Conservation (phyloP, 1,284 basidiomycete species). For the Spongiforma sp. region DNA sequence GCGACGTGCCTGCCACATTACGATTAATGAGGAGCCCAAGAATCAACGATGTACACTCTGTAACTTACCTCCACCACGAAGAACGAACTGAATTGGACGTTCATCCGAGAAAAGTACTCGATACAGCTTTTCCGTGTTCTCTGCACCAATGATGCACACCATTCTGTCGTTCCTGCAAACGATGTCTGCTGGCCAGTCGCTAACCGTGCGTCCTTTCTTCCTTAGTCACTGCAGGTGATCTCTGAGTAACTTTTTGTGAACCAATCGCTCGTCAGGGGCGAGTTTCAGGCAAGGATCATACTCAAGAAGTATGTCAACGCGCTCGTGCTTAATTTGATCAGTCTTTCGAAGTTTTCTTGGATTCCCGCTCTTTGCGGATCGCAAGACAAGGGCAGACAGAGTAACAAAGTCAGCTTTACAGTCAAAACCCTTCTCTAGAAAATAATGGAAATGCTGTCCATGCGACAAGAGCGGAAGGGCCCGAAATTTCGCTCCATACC, state of each 20-base stretch:
- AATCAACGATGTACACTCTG: too few species aligned
- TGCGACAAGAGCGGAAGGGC: not conserved
- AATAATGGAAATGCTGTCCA: too few species aligned
- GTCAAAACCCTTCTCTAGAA: too few species aligned
- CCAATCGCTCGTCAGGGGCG: not conserved
- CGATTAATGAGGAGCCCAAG: too few species aligned
- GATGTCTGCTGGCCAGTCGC: conserved; percentile 11
- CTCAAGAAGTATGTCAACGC: conserved; percentile 16
- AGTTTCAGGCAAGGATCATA: fast-evolving
- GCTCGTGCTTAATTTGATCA: conserved; percentile 1
- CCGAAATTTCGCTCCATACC: not conserved
- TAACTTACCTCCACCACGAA: not conserved
- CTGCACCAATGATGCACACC: not conserved
- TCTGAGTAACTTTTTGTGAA: not conserved
- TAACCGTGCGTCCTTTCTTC: conserved; percentile 3
- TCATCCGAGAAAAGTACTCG: not conserved
- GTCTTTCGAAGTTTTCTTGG: too few species aligned
- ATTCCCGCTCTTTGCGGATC: not conserved
- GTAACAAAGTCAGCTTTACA: too few species aligned
- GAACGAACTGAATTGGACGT: conserved; percentile 2
- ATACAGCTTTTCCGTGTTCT: conserved; percentile 5
- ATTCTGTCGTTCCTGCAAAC: not conserved
- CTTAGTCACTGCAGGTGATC: conserved; percentile 9
- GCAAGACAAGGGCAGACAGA: not conserved
- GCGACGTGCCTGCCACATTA: too few species aligned